Percentiles rank a stretch among this genome's conserved stretches.
These are phyloP conservation scores for Penicillium riverlandense DNA, from an alignment of 495 filamentous ascomycete species.

Conservation along the genomic window DNA sequence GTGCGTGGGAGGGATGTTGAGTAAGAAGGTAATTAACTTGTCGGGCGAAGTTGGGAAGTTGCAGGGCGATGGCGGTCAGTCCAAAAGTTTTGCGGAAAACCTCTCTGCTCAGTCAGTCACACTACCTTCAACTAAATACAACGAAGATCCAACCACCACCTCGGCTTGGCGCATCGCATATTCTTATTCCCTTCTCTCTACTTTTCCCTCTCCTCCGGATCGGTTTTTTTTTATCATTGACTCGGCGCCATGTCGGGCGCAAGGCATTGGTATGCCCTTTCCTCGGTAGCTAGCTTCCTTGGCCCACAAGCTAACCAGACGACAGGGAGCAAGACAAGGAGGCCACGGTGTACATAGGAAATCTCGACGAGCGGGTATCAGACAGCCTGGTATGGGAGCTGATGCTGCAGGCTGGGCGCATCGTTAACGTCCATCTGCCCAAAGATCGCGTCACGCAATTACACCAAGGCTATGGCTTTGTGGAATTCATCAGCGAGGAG, in stretches of 20 bases:
- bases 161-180: too few species aligned
- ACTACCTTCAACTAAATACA: background rate
- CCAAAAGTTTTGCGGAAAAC: conserved; percentile 19
- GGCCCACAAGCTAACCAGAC: background rate
- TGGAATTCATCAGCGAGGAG: conserved; percentile 93
- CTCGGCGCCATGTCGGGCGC: conserved; percentile 55
- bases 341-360: conserved; percentile 95
- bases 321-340: conserved; percentile 97
- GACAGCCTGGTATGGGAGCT: conserved; percentile 93
- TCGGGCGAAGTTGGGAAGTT: background rate
- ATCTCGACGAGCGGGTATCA: conserved; percentile 91
- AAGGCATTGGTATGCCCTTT: conserved; percentile 62
- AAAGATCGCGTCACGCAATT: conserved; percentile 95
- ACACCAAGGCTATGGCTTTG: conserved; percentile 98
- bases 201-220: background rate
- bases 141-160: too few species aligned
- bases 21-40: too few species aligned
- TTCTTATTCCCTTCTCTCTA: background rate
- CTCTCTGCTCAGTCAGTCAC: background rate
- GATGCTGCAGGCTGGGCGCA: conserved; percentile 93
- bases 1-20: background rate
- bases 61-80: conserved; percentile 5
- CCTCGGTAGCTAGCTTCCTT: too few species aligned
- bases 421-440: conserved; percentile 94
- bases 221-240: background rate